Evolutionary conservation across 257 asterid species (phyloP), one percentile per base, ranked within the genome.

Genomic region (Ajuga chamaepitys): DNA sequence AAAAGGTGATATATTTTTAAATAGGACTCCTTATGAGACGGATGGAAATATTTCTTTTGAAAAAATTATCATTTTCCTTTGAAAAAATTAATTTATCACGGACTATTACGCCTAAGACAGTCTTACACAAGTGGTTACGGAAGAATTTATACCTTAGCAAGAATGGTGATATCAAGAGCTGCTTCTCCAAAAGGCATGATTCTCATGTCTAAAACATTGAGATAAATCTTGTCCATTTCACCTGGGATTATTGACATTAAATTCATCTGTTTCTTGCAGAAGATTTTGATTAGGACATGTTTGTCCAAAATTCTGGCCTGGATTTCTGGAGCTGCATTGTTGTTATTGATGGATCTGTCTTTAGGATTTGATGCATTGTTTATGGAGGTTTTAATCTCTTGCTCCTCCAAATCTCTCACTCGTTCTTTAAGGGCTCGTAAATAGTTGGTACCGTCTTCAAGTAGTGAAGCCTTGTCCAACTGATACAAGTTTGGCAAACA

Each of bases 341-440:
- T 45, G 38, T 58, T 44, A 2, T 12, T 24, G 35, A 12, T 45
- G 22, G 7, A 18, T 16, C 62, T 51, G 20, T 1, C 40, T 7
- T 45, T 24, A 52, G 20, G 2, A 42, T 3, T n/a, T n/a, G n/a
- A n/a, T n/a, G n/a, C 9, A 30, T 56, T 35, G 32, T 58, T 45
- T 2, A 40, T 25, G 35, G 59, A 18, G 5, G 7, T 42, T 25
- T 25, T 4, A 9, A 28, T 4, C 14, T 41, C 65, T 47, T 76
- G 72, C 18, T 70, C 79, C 60, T 85, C 88, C 7, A 81, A 77
- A 6, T 7, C 25, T 10, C 22, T 66, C 26, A 86, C 71, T 7
- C 85, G 73, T 61, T 83, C 81, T 83, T 86, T 66, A 67, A 86
- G 89, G n/a, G 58, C 18, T 68, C 77, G 71, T 70, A 77, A 62